Conservation (phyloP, 305 asterid species). For the Solanum hybrid region DNA sequence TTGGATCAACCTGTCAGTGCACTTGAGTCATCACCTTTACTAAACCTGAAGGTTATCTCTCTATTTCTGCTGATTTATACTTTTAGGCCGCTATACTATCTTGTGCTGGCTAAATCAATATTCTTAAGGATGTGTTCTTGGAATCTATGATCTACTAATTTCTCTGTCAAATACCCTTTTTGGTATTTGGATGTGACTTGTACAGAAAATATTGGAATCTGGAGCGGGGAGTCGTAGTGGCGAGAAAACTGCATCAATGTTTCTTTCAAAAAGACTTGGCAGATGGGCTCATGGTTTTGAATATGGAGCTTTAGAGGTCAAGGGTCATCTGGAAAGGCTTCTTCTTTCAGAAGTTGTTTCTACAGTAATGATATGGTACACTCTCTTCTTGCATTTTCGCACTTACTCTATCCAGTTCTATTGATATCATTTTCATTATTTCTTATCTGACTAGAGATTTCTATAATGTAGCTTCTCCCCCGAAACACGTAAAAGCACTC, state of each 20-base stretch:
- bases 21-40: conserved; percentile 80
- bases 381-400: neutral
- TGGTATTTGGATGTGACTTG: neutral
- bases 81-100: neutral
- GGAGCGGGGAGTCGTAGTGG: conserved; percentile 70
- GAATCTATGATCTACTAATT: neutral
- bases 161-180: neutral
- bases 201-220: conserved; percentile 70
- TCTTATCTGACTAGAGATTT: conserved; percentile 13
- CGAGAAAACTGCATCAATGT: conserved; percentile 59
- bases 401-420: neutral
- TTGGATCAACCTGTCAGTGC: conserved; percentile 90
- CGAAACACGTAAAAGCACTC: conserved; percentile 21
- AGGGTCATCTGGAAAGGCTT: conserved; percentile 65
- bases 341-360: conserved; percentile 61
- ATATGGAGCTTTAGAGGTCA: conserved; percentile 83
- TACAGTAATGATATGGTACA: conserved; percentile 53
- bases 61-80: conserved; percentile 5
- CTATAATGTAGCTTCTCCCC: conserved; percentile 35
- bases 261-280: conserved; percentile 54
- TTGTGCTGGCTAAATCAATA: neutral
- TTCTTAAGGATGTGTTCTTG: neutral
- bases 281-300: conserved; percentile 59
- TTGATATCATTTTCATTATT: conserved; percentile 5
- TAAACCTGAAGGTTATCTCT: conserved; percentile 62